Evolutionary conservation across 2,329 filamentous ascomycete genomes (phyloP).

Genomic region (Aspergillus tubingensis): DNA sequence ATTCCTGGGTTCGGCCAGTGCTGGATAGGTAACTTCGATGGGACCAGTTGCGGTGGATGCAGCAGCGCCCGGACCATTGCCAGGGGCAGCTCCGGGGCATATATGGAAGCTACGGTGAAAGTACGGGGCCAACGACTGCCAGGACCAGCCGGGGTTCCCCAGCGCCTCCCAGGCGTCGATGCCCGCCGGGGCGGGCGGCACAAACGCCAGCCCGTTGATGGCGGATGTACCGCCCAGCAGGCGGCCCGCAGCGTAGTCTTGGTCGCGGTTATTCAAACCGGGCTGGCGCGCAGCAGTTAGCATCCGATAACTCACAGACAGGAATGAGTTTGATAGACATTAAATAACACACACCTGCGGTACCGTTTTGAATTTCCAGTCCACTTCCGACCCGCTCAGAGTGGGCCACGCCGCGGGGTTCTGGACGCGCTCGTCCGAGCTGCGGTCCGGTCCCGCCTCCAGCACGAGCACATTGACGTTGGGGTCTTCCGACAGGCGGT

Average conservation of each 20-base stretch:
- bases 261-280: not conserved
- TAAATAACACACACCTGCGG: not conserved
- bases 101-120: not conserved
- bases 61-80: not conserved
- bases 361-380: not conserved
- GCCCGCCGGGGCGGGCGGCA: slow-evolving; percentile 47
- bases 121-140: slow-evolving; percentile 21
- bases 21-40: not conserved
- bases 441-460: slow-evolving; percentile 1
- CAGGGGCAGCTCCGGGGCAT: not conserved
- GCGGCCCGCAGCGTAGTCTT: not conserved
- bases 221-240: slow-evolving; percentile 6
- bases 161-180: slow-evolving; percentile 36
- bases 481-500: slow-evolving; percentile 3
- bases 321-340: not conserved
- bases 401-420: not conserved
- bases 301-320: not conserved
- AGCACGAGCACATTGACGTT: not conserved
- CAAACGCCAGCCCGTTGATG: slow-evolving; percentile 1
- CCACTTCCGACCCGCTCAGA: not conserved
- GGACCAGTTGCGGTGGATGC: not conserved
- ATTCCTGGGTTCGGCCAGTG: no score
- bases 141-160: slow-evolving; percentile 22
- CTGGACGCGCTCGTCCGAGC: not conserved
- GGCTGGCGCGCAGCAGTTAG: no score